Evolutionary conservation across 78 protist species (phyloP).

Genomic region (Dictyostelium firmibasis): DNA sequence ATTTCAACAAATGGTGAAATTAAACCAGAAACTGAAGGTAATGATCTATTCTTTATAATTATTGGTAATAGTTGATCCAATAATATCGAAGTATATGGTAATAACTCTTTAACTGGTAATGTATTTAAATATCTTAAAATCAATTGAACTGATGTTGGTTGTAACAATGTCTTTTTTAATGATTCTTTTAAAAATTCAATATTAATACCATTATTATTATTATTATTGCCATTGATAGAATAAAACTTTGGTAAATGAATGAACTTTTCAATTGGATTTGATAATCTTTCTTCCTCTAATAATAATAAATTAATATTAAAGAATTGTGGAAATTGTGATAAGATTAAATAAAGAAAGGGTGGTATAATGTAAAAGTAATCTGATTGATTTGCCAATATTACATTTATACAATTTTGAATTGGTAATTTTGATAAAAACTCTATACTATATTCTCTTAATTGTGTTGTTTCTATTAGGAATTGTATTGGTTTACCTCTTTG

Average conservation of each 20-base stretch:
- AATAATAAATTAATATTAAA: constrained; percentile 37
- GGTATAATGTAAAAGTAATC: constrained; percentile 64
- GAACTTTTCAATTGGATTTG: constrained; percentile 17
- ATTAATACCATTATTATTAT: not conserved
- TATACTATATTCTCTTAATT: constrained; percentile 25
- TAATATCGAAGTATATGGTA: not conserved
- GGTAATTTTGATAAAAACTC: constrained; percentile 69
- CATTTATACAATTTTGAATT: constrained; percentile 37
- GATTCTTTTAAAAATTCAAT: not conserved
- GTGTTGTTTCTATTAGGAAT: constrained; percentile 30
- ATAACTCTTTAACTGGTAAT: not conserved
- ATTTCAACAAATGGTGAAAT: constrained; percentile 29
- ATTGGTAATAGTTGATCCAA: constrained; percentile 36
- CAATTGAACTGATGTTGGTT: constrained; percentile 41
- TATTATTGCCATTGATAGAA: not conserved
- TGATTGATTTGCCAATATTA: constrained; percentile 3
- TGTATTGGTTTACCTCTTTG: not conserved
- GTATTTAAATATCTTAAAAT: constrained; percentile 29
- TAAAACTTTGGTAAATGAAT: not conserved
- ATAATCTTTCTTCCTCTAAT: constrained; percentile 28
- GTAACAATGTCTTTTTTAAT: not conserved
- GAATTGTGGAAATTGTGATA: constrained; percentile 60
- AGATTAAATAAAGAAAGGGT: constrained; percentile 48
- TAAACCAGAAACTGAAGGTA: constrained; percentile 12
- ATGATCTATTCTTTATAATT: not conserved